Base-by-base conservation (phyloP, 2,329 filamentous ascomycete genomes). In the Atkinsonella texensis region DNA sequence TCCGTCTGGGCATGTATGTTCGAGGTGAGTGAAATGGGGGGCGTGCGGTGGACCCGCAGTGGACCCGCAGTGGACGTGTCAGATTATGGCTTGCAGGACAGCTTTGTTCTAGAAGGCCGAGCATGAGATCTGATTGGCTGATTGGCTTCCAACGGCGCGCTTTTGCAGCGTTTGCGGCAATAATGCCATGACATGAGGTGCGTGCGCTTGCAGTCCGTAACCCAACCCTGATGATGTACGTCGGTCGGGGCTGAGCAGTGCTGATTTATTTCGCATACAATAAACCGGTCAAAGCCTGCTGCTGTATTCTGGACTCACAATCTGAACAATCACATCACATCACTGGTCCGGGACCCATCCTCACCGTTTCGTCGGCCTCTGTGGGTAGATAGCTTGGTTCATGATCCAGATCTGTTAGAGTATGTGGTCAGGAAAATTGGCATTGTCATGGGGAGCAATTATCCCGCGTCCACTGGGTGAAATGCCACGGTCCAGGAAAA, bases 321-420 rank as follows among this genome's bases (percentile, higher is more conserved):
- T 12, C 13, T 39, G 38, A 38, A 47, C 32, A 32, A 39, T n/a
- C n/a, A 39, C 32, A 39, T 38, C 12, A 4, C 46, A 10, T 38
- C 46, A 23, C 13, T 47, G 31, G 33, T 32, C 32, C 20, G 15
- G 32, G 38, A 17, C 13, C 3, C 20, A 47, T 20, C 32, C 31
- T 13, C 18, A 18, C 20, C 32, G 45, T 2, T 47, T 47, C 45
- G 32, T 47, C 9, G 46, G 32, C n/a, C 46, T 39, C 12, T 46
- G 20, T 46, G 44, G 44, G 31, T 46, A 46, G 44, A 46, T 32
- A 46, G 44, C 28, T 32, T 46, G 23, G 44, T 47, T n/a, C 45
- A 47, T 23, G 45, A 38, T 17, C 44, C 44, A 15, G 44, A 46
- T 23, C 44, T 46, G 44, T n/a, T 46, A 13, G 44, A 32, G 20